phyloP scores from a whole-genome alignment of 106 monocot species.

The Dendrobium nobile region DNA sequence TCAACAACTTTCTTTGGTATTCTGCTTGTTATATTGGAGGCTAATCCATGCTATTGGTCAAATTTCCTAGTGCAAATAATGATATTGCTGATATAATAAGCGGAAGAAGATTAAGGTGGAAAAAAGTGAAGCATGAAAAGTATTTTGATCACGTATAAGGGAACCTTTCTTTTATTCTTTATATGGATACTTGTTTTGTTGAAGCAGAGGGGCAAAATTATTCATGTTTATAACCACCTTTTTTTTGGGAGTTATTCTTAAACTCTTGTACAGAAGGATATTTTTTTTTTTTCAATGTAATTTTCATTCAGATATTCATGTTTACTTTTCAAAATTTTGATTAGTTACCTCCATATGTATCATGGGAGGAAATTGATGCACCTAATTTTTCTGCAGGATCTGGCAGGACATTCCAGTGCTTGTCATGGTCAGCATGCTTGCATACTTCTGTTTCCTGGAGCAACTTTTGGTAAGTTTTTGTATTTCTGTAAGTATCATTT shows the following conservation, averaged over 20 bases:
- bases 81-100: too few relatives aligned
- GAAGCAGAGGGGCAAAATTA: background rate
- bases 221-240: background rate
- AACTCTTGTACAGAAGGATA: background rate
- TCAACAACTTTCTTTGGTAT: background rate
- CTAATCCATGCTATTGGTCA: too few relatives aligned
- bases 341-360: background rate
- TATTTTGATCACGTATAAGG: background rate
- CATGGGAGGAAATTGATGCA: constrained; percentile 2
- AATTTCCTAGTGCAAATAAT: too few relatives aligned
- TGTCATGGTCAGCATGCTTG: constrained; percentile 98
- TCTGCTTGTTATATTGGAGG: too few relatives aligned
- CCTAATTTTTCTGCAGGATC: constrained; percentile 45
- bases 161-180: background rate
- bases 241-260: background rate
- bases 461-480: constrained; percentile 67
- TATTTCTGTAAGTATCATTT: background rate
- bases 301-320: background rate
- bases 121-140: too few relatives aligned
- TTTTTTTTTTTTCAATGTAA: background rate
- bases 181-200: background rate
- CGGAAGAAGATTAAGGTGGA: too few relatives aligned
- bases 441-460: constrained; percentile 99
- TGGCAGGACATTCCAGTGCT: constrained; percentile 95
- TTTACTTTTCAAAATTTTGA: background rate